Evolutionary conservation across 176 grass and related monocot genomes (phyloP).

Genomic region (Triticum dicoccoides): DNA sequence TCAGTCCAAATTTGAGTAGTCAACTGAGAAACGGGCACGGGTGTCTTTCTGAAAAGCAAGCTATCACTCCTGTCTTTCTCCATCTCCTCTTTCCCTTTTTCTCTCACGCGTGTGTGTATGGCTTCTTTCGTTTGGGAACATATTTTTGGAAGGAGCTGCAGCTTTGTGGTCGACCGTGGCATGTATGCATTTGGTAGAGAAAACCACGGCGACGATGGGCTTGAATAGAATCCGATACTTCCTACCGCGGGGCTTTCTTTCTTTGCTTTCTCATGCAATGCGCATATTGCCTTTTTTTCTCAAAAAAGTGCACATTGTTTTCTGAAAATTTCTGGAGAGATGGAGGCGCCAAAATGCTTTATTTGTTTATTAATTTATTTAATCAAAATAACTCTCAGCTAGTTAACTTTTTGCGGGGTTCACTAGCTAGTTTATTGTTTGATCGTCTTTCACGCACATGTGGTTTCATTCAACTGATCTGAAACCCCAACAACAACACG

Average conservation of each 20-base stretch:
- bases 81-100: accelerated
- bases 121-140: background rate
- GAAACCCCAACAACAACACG: too few relatives aligned
- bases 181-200: background rate
- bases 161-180: background rate
- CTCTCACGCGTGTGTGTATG: background rate
- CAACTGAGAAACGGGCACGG: background rate
- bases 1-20: background rate
- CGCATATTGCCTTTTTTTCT: background rate
- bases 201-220: background rate
- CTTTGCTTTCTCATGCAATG: background rate
- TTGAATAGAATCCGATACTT: background rate
- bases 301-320: too few relatives aligned
- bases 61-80: background rate
- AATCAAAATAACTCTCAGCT: too few relatives aligned
- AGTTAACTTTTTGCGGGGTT: too few relatives aligned
- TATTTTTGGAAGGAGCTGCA: background rate
- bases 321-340: background rate
- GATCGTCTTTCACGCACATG: too few relatives aligned
- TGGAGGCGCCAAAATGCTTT: background rate
- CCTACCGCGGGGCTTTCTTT: background rate
- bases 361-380: too few relatives aligned
- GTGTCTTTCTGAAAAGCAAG: background rate
- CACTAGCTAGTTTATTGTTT: too few relatives aligned
- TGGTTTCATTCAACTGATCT: too few relatives aligned